Conservation (phyloP, 2,329 filamentous ascomycete genomes). For the Ophiostoma australiae region DNA sequence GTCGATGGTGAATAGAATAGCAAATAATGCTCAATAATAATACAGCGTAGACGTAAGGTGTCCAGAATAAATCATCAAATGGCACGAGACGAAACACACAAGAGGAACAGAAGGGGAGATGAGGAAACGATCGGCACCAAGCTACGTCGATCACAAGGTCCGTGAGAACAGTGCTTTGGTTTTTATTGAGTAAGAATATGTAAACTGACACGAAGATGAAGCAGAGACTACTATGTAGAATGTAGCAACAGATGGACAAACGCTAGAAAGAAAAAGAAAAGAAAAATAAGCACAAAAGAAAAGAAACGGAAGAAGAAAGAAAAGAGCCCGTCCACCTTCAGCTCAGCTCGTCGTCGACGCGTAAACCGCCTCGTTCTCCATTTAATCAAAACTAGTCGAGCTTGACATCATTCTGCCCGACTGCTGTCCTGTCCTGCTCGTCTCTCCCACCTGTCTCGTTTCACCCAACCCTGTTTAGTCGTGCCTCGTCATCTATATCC, state of each 20-base stretch:
- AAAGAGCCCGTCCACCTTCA: neutral
- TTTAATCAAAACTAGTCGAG: neutral
- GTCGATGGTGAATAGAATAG: neutral
- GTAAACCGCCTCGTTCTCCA: constrained; percentile 2
- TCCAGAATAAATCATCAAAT: neutral
- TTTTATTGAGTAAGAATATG: neutral
- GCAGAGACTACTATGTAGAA: neutral
- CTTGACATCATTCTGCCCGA: neutral
- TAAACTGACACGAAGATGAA: neutral
- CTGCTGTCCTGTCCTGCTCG: neutral
- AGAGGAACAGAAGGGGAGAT: neutral
- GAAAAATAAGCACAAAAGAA: too few relatives aligned
- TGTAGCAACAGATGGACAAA: neutral
- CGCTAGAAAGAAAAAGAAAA: neutral
- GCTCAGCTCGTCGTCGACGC: neutral
- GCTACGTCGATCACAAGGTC: constrained; percentile 1
- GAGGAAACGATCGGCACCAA: neutral
- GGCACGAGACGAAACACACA: neutral
- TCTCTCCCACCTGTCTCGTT: neutral
- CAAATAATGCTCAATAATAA: neutral
- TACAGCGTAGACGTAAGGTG: neutral
- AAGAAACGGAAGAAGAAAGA: neutral
- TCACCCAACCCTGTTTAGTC: neutral
- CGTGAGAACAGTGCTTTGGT: neutral
- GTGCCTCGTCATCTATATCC: neutral